phyloP scores from a whole-genome alignment of 345 rosid species.

The Durio zibethinus region DNA sequence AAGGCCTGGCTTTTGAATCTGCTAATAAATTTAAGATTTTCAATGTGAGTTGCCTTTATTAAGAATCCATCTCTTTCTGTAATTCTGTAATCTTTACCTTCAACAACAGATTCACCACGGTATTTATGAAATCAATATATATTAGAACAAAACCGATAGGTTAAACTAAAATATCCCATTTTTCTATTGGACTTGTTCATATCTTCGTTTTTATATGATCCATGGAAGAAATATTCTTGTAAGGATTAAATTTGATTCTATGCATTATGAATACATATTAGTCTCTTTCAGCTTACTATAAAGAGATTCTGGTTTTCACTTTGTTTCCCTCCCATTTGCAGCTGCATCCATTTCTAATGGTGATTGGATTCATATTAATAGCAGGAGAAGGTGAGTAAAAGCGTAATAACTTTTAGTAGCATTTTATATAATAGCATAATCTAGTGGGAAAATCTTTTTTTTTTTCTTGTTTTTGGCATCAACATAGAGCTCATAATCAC shows the following conservation, averaged over 20 bases:
- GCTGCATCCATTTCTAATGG: conserved; percentile 52
- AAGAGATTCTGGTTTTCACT: neutral
- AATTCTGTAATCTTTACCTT: neutral
- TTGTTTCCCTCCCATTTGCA: conserved; percentile 19
- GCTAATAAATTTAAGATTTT: conserved; percentile 34
- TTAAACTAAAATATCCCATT: too few relatives aligned
- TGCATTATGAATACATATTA: neutral
- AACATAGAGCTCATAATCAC: neutral
- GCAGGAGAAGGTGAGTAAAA: conserved; percentile 47
- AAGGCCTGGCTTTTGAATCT: conserved; percentile 45
- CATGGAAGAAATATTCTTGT: too few relatives aligned
- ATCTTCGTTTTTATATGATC: too few relatives aligned
- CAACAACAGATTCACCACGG: too few relatives aligned
- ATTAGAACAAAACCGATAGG: too few relatives aligned
- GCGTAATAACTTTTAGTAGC: neutral
- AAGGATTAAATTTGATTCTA: neutral
- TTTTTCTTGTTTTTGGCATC: neutral
- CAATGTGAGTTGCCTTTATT: conserved; percentile 30
- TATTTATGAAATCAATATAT: too few relatives aligned
- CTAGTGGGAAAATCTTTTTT: neutral
- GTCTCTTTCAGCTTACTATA: neutral
- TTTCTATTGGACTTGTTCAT: too few relatives aligned
- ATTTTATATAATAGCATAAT: neutral
- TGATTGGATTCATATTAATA: conserved; percentile 47
- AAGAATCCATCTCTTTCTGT: neutral